Evolutionary conservation across 306 rosid genomes (phyloP).

Genomic region (Sophora flavescens): DNA sequence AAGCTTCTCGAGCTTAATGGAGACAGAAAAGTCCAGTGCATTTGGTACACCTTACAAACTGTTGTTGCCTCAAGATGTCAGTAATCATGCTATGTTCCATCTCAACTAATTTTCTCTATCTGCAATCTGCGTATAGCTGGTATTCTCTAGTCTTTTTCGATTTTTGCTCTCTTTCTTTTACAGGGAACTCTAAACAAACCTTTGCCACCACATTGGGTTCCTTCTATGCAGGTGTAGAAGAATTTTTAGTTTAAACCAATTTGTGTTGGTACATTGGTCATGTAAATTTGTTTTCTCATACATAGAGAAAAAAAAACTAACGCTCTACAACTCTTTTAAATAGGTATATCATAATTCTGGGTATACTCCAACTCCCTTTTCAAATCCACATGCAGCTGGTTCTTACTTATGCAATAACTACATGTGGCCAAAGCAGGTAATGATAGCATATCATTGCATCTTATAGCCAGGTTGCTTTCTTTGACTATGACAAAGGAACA

Average conservation of each 20-base stretch:
- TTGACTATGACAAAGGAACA: conserved; percentile 36
- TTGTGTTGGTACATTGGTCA: conserved; percentile 30
- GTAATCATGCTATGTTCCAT: conserved; percentile 38
- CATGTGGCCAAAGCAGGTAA: conserved; percentile 54
- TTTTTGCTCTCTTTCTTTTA: background rate
- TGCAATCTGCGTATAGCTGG: background rate
- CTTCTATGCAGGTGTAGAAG: conserved; percentile 49
- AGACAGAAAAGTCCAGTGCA: conserved; percentile 43
- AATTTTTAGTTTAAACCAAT: conserved; percentile 15
- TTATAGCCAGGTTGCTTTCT: conserved; percentile 22
- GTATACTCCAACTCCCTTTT: conserved; percentile 37
- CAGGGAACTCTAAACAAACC: conserved; percentile 44
- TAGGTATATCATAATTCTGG: conserved; percentile 44
- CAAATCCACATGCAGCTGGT: conserved; percentile 36
- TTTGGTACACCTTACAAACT: conserved; percentile 39
- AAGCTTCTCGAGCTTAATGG: conserved; percentile 43
- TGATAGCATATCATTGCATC: conserved; percentile 18
- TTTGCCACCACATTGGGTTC: conserved; percentile 41
- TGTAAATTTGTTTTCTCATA: conserved; percentile 1
- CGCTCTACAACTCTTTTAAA: conserved; percentile 18
- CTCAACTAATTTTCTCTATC: conserved; percentile 36
- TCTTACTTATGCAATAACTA: conserved; percentile 41
- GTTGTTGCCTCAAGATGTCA: conserved; percentile 52
- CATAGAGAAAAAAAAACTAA: conserved; percentile 29
- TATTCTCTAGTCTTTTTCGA: conserved; percentile 5